These are phyloP conservation scores for Arabidopsis arenosa DNA, from an alignment of 345 rosid genomes.

Conservation along the genomic window DNA sequence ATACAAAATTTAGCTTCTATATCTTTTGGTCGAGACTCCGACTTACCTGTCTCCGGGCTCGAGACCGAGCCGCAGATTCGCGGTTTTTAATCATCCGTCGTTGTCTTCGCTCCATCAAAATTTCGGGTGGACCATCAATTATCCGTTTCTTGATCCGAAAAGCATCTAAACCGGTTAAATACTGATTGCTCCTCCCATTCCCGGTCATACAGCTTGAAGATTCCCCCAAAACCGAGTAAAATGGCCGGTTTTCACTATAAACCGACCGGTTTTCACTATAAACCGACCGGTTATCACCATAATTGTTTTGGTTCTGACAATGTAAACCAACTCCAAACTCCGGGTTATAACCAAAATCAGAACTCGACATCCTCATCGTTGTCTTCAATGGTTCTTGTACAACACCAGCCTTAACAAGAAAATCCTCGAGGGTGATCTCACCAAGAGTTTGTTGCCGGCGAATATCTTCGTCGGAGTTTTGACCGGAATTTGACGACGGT, in stretches of 20 bases:
- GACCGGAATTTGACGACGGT: conserved; percentile 14
- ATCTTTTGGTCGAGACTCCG: not conserved
- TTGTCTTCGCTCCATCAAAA: conserved; percentile 79
- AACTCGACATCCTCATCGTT: conserved; percentile 25
- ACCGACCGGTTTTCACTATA: conserved; percentile 42
- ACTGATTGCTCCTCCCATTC: conserved; percentile 46
- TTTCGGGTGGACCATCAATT: conserved; percentile 70
- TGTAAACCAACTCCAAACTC: conserved; percentile 48
- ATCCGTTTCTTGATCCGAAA: conserved; percentile 57
- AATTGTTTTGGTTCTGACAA: conserved; percentile 40
- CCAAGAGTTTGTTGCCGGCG: conserved; percentile 69
- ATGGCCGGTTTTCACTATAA: conserved; percentile 41
- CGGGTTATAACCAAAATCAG: conserved; percentile 38
- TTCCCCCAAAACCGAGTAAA: conserved; percentile 50
- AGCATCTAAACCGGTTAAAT: conserved; percentile 44
- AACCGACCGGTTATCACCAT: conserved; percentile 46
- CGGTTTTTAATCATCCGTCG: conserved; percentile 93
- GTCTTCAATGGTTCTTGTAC: conserved; percentile 56
- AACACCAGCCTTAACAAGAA: conserved; percentile 81
- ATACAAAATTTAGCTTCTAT: not conserved
- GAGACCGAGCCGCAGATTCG: conserved; percentile 93
- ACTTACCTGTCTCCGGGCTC: conserved; percentile 89
- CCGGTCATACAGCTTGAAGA: conserved; percentile 42
- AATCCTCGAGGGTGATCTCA: conserved; percentile 86
- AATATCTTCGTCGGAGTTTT: conserved; percentile 39